These are phyloP conservation scores for Stentor roeselii DNA, from an alignment of 73 alveolate genomes.

Conservation along the genomic window DNA sequence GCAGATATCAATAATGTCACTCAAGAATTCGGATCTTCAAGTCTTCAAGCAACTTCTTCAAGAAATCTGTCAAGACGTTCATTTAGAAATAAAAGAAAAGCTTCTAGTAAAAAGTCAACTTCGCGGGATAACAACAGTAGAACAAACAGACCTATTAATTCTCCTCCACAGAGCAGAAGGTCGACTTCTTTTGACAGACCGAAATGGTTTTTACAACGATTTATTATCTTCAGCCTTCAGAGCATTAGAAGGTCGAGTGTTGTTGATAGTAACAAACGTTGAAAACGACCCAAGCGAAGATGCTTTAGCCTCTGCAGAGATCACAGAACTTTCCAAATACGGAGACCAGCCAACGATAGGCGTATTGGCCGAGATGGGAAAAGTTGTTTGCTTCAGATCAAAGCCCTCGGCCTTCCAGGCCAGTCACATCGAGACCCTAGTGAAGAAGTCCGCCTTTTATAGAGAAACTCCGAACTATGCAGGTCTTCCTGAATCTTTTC, in stretches of 20 bases:
- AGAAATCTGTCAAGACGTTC: background rate
- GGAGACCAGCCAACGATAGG: conserved; percentile 31
- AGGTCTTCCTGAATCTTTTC: conserved; percentile 13
- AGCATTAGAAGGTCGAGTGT: conserved; percentile 7
- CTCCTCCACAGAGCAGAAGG: conserved; percentile 20
- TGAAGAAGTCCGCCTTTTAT: background rate
- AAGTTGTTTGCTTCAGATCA: background rate
- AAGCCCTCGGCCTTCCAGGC: background rate
- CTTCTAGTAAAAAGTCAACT: background rate
- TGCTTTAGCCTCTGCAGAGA: conserved; percentile 20
- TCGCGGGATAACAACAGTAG: background rate
- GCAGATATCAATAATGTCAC: background rate
- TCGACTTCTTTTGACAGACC: conserved; percentile 21
- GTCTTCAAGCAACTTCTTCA: background rate
- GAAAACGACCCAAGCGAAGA: conserved; percentile 19
- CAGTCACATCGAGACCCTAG: background rate
- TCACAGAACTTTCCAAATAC: background rate
- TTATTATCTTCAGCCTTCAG: background rate
- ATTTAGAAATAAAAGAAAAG: background rate
- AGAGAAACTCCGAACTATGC: conserved; percentile 16
- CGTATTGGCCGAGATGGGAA: conserved; percentile 25
- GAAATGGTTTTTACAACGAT: conserved; percentile 27
- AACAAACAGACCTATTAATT: background rate
- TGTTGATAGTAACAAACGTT: background rate
- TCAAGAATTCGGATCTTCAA: background rate